phyloP scores from a whole-genome alignment of 1,284 basidiomycete species.

The Macrocybe sp. region DNA sequence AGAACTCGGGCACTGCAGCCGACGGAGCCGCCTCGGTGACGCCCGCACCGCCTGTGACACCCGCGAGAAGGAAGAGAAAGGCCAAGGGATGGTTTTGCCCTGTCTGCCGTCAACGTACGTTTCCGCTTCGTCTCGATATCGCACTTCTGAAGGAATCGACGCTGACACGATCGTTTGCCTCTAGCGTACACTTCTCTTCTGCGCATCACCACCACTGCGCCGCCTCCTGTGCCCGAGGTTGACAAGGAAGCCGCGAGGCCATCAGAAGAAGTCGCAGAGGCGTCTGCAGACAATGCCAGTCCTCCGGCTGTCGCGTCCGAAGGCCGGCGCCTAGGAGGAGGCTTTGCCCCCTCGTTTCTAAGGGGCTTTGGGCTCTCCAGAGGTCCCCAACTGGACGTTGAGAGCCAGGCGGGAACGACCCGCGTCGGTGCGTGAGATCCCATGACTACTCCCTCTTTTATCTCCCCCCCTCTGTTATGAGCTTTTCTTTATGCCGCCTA shows the following conservation, averaged over 20 bases:
- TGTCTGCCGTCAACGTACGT: conserved; percentile 76
- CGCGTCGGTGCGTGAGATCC: conserved; percentile 11
- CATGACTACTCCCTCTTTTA: too few species aligned
- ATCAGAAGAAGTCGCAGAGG: conserved; percentile 6
- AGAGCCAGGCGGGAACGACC: conserved; percentile 14
- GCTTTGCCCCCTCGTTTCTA: conserved; percentile 27
- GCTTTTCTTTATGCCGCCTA: too few species aligned
- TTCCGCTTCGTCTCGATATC: conserved; percentile 2
- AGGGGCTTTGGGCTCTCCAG: conserved; percentile 25
- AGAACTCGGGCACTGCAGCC: conserved; percentile 10
- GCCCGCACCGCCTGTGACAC: conserved; percentile 15
- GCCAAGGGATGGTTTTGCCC: conserved; percentile 95
- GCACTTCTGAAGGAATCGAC: conserved; percentile 6
- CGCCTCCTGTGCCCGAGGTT: conserved; percentile 28
- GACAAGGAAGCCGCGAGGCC: conserved; percentile 15
- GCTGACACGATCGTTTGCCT: background rate
- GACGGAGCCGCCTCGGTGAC: conserved; percentile 10
- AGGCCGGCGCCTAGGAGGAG: conserved; percentile 19
- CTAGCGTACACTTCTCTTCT: conserved; percentile 84
- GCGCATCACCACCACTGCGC: conserved; percentile 73
- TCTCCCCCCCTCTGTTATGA: too few species aligned
- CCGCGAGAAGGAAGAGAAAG: conserved; percentile 70
- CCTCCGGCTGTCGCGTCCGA: conserved; percentile 12
- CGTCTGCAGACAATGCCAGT: conserved; percentile 3
- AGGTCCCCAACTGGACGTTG: conserved; percentile 14